Percentiles rank a stretch among this genome's conserved stretches.
Conservation (phyloP, 2,329 filamentous ascomycete species). For the Colletotrichum sp. region DNA sequence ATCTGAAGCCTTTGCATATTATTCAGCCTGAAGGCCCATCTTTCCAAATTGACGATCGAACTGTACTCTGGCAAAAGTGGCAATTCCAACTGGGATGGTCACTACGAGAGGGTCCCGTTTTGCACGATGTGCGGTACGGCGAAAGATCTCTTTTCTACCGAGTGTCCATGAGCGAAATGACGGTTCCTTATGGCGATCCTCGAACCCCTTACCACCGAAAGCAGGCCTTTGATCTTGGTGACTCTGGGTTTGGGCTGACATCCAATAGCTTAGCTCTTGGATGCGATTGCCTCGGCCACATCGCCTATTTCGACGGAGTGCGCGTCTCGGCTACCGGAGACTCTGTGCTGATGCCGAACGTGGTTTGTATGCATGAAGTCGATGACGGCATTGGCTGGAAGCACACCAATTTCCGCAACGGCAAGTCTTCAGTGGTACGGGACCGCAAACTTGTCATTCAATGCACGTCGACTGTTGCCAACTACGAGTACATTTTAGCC, state of each 20-base stretch:
- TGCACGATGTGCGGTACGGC: slow-evolving; percentile 73
- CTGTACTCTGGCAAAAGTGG: slow-evolving; percentile 66
- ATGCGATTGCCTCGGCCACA: slow-evolving; percentile 72
- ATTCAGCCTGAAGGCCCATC: slow-evolving; percentile 41
- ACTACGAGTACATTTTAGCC: slow-evolving; percentile 64
- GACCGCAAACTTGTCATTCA: slow-evolving; percentile 66
- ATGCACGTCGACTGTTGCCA: slow-evolving; percentile 68
- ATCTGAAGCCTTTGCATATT: slow-evolving; percentile 39
- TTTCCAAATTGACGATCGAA: slow-evolving; percentile 37
- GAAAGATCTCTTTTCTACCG: slow-evolving; percentile 70
- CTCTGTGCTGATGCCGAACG: slow-evolving; percentile 36
- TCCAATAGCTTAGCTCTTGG: slow-evolving; percentile 71
- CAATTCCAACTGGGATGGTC: slow-evolving; percentile 73
- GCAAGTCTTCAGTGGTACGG: slow-evolving; percentile 61
- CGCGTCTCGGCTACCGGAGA: slow-evolving; percentile 34
- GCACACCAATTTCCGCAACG: slow-evolving; percentile 67
- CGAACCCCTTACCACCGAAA: slow-evolving; percentile 69
- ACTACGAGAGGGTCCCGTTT: slow-evolving; percentile 69
- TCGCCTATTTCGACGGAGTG: slow-evolving; percentile 45
- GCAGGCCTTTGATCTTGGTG: slow-evolving; percentile 74
- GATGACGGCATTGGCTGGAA: slow-evolving; percentile 67
- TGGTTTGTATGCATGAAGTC: slow-evolving; percentile 46
- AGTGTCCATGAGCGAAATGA: slow-evolving; percentile 72
- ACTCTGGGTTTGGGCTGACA: slow-evolving; percentile 67
- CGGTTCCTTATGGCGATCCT: slow-evolving; percentile 71